A percentile compares a stretch with the other conserved stretches of the same genome.
These are phyloP conservation scores for Populus tomentosa DNA, from an alignment of 441 rosid genomes.

Conservation along the genomic window DNA sequence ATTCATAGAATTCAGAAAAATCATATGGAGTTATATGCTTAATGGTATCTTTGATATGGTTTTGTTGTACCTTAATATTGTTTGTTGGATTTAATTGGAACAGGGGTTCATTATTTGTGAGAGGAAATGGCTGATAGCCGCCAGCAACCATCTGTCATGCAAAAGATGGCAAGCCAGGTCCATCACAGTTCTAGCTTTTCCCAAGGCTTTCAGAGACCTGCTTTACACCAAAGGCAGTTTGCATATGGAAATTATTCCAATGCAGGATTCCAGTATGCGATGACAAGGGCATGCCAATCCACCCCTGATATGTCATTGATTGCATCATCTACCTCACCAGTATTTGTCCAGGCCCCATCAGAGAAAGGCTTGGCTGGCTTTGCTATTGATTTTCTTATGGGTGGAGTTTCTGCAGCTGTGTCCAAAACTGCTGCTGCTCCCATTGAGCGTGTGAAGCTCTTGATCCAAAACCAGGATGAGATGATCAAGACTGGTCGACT, in stretches of 20 bases:
- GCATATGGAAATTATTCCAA: slow-evolving; percentile 11
- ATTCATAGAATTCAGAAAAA: too few species aligned
- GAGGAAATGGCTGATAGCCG: slow-evolving; percentile 42
- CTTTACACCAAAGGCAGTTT: slow-evolving; percentile 17
- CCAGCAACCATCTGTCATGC: slow-evolving; percentile 35
- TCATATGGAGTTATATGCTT: too few species aligned
- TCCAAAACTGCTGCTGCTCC: slow-evolving; percentile 94
- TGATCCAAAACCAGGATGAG: slow-evolving; percentile 92
- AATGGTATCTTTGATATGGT: slow-evolving; percentile 28
- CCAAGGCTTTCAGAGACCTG: slow-evolving; percentile 30
- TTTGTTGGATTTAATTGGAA: slow-evolving; percentile 32
- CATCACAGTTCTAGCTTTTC: slow-evolving; percentile 31
- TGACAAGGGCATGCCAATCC: neutral
- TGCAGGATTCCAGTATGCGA: slow-evolving; percentile 8
- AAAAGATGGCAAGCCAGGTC: slow-evolving; percentile 40
- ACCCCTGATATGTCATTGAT: neutral
- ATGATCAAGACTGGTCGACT: slow-evolving; percentile 89
- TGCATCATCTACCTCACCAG: slow-evolving; percentile 26
- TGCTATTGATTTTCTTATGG: slow-evolving; percentile 76
- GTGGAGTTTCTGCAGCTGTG: slow-evolving; percentile 90
- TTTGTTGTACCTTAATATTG: slow-evolving; percentile 79
- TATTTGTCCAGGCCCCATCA: slow-evolving; percentile 60
- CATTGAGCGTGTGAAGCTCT: slow-evolving; percentile 78
- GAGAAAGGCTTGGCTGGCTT: slow-evolving; percentile 63
- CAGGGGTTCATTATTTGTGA: slow-evolving; percentile 4